phyloP scores from a whole-genome alignment of 2,329 filamentous ascomycete genomes.

The Colletotrichum liriopes region DNA sequence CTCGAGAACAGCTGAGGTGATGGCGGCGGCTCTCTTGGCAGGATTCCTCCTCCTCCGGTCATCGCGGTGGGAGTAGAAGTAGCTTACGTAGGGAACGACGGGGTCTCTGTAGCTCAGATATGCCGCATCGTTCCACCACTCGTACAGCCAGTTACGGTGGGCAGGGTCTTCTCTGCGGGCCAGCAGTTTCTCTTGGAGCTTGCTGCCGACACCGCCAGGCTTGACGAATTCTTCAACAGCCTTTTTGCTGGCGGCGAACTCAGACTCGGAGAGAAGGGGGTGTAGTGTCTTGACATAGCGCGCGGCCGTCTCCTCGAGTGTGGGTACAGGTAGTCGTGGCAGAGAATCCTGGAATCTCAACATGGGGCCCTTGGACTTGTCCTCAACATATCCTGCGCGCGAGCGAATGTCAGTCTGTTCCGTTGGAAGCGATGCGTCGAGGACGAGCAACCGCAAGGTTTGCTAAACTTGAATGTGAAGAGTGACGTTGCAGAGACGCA shows the following conservation, averaged over 20 bases:
- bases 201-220: slow-evolving; percentile 86
- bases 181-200: slow-evolving; percentile 89
- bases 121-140: slow-evolving; percentile 98
- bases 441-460: background rate
- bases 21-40: slow-evolving; percentile 91
- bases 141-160: slow-evolving; percentile 92
- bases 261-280: slow-evolving; percentile 78
- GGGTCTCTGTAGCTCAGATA: slow-evolving; percentile 96
- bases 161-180: slow-evolving; percentile 85
- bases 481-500: background rate
- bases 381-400: slow-evolving; percentile 80
- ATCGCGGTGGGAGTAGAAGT: slow-evolving; percentile 99
- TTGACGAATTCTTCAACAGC: slow-evolving; percentile 91
- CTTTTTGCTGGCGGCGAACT: slow-evolving; percentile 82
- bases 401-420: slow-evolving; percentile 7
- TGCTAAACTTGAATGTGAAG: background rate
- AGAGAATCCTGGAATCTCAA: slow-evolving; percentile 90
- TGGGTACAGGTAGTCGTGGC: slow-evolving; percentile 83
- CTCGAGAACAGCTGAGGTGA: slow-evolving; percentile 87
- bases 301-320: slow-evolving; percentile 84
- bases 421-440: background rate
- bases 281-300: slow-evolving; percentile 87
- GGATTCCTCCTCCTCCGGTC: slow-evolving; percentile 91
- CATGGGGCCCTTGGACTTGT: slow-evolving; percentile 84
- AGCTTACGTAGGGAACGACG: slow-evolving; percentile 97